These are phyloP conservation scores for Tetrapisispora iriomotensis DNA, from an alignment of 805 yeast species.

Conservation along the genomic window DNA sequence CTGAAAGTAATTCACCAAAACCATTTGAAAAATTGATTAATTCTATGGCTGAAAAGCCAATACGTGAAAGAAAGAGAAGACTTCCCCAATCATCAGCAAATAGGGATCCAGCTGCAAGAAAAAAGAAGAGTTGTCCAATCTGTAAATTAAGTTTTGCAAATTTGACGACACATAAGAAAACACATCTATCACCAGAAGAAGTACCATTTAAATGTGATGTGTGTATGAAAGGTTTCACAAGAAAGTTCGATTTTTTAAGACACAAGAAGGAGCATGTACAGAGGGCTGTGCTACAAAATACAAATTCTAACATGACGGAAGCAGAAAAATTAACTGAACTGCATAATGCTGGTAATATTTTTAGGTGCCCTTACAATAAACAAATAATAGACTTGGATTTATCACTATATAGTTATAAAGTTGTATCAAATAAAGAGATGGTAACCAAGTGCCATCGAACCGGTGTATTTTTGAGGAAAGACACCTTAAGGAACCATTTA, in stretches of 20 bases:
- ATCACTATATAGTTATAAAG: constrained; percentile 15
- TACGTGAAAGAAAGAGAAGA: not conserved
- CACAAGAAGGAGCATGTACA: constrained; percentile 63
- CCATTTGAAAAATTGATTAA: not conserved
- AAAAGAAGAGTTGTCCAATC: constrained; percentile 60
- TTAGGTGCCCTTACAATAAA: constrained; percentile 61
- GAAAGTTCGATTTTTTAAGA: constrained; percentile 74
- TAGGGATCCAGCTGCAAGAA: constrained; percentile 34
- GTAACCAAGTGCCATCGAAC: constrained; percentile 53
- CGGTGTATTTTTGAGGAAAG: constrained; percentile 80
- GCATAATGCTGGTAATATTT: constrained; percentile 27
- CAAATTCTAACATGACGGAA: not conserved
- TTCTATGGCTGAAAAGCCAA: not conserved
- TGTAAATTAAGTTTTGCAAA: constrained; percentile 61
- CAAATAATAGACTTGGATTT: constrained; percentile 18
- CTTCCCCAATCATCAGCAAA: constrained; percentile 2
- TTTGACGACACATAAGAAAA: constrained; percentile 69
- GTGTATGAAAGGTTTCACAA: constrained; percentile 74
- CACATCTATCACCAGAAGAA: constrained; percentile 56
- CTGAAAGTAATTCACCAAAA: not conserved
- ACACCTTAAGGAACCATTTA: constrained; percentile 81
- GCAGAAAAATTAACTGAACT: not conserved
- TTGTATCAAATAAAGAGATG: not conserved
- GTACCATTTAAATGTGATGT: constrained; percentile 68
- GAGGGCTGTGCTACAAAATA: not conserved